Evolutionary conservation across 2,329 filamentous ascomycete genomes (phyloP).

Genomic region (Calonectria hongkongensis): DNA sequence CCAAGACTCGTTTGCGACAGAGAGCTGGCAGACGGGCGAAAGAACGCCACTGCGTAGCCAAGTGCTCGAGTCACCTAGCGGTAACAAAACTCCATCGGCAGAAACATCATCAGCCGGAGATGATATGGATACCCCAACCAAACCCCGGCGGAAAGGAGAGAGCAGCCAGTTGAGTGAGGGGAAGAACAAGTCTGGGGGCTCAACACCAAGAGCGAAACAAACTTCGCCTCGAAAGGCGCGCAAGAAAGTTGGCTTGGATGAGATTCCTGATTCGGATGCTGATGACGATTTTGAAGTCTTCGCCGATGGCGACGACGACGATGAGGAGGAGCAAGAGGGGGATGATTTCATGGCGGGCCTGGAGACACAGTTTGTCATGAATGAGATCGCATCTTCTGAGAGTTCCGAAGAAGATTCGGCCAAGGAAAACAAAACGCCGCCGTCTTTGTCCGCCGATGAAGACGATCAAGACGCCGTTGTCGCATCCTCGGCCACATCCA

Average conservation of each 20-base stretch:
- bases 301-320: slow-evolving; percentile 41
- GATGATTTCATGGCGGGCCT: slow-evolving; percentile 54
- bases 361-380: slow-evolving; percentile 61
- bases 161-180: slow-evolving; percentile 49
- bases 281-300: slow-evolving; percentile 57
- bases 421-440: slow-evolving; percentile 34
- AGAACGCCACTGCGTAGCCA: slow-evolving; percentile 50
- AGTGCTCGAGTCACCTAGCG: slow-evolving; percentile 41
- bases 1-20: slow-evolving; percentile 67
- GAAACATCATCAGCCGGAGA: slow-evolving; percentile 50
- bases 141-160: slow-evolving; percentile 43
- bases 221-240: slow-evolving; percentile 46
- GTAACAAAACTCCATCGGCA: slow-evolving; percentile 13
- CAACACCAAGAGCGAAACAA: slow-evolving; percentile 47
- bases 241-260: slow-evolving; percentile 58
- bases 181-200: slow-evolving; percentile 37
- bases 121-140: slow-evolving; percentile 52
- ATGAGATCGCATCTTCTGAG: slow-evolving; percentile 57
- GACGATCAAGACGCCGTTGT: slow-evolving; percentile 21
- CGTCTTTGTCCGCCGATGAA: slow-evolving; percentile 21
- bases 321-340: slow-evolving; percentile 43
- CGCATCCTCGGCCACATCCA: slow-evolving; percentile 43
- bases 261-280: slow-evolving; percentile 72
- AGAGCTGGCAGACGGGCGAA: slow-evolving; percentile 55
- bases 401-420: slow-evolving; percentile 38